phyloP scores from a whole-genome alignment of 176 grass and related monocot genomes.

The Eragrostis curvula region DNA sequence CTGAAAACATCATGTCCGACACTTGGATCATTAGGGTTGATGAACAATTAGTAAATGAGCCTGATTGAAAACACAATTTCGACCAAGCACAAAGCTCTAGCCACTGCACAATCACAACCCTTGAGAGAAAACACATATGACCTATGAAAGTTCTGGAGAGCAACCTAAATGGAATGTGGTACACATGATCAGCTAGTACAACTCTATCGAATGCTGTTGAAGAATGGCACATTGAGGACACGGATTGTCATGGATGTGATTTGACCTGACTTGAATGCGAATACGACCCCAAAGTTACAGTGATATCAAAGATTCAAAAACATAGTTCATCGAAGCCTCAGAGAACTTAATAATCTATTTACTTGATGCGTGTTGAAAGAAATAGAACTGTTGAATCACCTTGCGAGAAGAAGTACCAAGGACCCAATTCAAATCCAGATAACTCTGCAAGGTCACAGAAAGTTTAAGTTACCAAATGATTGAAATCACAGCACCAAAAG shows the following conservation, averaged over 20 bases:
- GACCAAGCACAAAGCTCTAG: neutral
- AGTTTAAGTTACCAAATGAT: neutral
- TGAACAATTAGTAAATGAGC: too few species aligned
- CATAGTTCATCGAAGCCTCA: neutral
- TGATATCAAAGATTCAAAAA: neutral
- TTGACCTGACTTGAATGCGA: neutral
- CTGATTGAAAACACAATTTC: neutral
- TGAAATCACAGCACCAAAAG: neutral
- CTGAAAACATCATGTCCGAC: neutral
- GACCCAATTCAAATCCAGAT: neutral
- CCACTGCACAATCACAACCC: neutral
- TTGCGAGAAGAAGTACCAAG: neutral
- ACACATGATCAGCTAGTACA: neutral
- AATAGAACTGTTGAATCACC: neutral
- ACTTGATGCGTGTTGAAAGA: neutral
- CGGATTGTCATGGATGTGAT: neutral
- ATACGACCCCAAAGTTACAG: neutral
- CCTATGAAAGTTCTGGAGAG: neutral
- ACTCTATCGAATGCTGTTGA: neutral
- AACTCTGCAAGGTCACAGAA: neutral
- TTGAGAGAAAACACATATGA: neutral
- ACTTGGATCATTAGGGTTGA: neutral
- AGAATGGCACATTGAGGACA: neutral
- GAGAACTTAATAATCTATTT: neutral
- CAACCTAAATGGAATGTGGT: neutral